phyloP scores from a whole-genome alignment of 371 early-diverging fungal genomes.

The Saksenaea oblongispora region DNA sequence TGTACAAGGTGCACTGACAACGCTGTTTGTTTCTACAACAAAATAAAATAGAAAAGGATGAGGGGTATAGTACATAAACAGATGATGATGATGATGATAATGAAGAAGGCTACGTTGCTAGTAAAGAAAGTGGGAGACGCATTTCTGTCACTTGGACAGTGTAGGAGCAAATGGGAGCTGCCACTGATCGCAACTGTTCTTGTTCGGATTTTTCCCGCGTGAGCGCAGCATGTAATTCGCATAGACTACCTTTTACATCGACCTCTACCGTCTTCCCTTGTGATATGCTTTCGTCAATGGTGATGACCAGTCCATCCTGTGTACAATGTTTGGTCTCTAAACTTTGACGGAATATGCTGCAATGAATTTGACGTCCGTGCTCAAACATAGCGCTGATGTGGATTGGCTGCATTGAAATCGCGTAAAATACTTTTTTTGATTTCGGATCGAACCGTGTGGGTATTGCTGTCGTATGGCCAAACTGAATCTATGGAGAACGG shows the following conservation, averaged over 20 bases:
- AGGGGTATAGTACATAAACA: no score
- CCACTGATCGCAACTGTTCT: constrained; percentile 13
- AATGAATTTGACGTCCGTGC: constrained; percentile 44
- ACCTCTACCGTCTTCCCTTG: constrained; percentile 34
- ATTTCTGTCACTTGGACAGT: constrained; percentile 46
- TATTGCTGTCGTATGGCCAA: constrained; percentile 35
- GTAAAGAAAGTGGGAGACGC: constrained; percentile 41
- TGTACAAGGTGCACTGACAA: no score
- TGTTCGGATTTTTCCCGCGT: constrained; percentile 17
- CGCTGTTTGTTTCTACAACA: no score
- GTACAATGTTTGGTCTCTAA: constrained; percentile 9
- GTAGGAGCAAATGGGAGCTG: constrained; percentile 35
- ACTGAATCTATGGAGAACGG: constrained; percentile 28
- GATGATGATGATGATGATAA: neutral
- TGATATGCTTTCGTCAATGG: constrained; percentile 40
- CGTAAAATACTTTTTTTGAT: constrained; percentile 34
- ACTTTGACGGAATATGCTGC: constrained; percentile 29
- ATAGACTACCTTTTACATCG: constrained; percentile 28
- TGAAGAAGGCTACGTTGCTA: constrained; percentile 22
- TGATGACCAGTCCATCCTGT: constrained; percentile 33
- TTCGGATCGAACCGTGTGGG: constrained; percentile 35
- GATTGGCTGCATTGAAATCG: constrained; percentile 42
- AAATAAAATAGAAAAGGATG: neutral
- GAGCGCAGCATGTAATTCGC: constrained; percentile 37
- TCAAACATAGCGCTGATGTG: constrained; percentile 49